Evolutionary conservation across 768 basidiomycete species (phyloP).

Genomic region (Serendipita sp.): DNA sequence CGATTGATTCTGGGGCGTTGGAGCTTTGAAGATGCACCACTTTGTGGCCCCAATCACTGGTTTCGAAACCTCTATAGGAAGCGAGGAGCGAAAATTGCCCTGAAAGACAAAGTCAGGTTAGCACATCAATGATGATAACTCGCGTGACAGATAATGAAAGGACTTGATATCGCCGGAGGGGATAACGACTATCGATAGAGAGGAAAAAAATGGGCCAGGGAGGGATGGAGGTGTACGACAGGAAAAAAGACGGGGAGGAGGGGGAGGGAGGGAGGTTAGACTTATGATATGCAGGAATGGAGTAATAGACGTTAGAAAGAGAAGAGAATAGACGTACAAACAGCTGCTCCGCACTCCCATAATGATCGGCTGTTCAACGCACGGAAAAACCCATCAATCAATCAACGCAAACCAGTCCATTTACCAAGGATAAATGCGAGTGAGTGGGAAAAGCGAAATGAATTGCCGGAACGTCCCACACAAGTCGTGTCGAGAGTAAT

Average conservation of each 20-base stretch:
- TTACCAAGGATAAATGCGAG: constrained; percentile 8
- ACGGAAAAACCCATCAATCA: constrained; percentile 7
- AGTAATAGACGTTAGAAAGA: neutral
- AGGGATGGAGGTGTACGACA: no score
- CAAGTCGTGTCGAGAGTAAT: neutral
- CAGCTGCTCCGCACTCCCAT: constrained; percentile 68
- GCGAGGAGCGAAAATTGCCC: constrained; percentile 50
- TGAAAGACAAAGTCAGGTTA: constrained; percentile 25
- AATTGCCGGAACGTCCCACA: neutral
- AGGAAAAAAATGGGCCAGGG: neutral
- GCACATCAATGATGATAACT: no score
- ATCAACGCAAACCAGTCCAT: constrained; percentile 9
- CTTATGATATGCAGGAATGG: no score
- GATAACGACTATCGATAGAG: no score
- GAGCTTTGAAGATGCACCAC: constrained; percentile 63
- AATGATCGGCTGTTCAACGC: constrained; percentile 54
- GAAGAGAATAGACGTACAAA: constrained; percentile 35
- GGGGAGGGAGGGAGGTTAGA: no score
- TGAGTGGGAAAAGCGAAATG: neutral
- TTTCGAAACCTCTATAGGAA: constrained; percentile 22
- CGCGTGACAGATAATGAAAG: no score
- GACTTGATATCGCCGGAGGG: no score
- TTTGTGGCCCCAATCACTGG: constrained; percentile 62
- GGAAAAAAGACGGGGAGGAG: no score
- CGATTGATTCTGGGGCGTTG: constrained; percentile 19